Conservation (phyloP, 1,139 yeast genomes). For the Kurtzmaniella quercitrusa region DNA sequence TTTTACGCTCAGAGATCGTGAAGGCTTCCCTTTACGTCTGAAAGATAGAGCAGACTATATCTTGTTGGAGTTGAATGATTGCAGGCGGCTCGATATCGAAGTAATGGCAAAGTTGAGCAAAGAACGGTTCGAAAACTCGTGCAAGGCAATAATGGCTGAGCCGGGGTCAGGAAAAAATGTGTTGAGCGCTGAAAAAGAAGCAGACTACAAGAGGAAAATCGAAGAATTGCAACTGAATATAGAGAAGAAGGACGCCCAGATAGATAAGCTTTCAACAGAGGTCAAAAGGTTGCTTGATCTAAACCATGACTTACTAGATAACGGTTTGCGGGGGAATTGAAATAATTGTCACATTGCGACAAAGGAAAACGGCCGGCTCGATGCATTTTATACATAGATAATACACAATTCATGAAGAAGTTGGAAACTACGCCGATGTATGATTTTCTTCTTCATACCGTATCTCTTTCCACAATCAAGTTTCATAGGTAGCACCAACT, state of each 20-base stretch:
- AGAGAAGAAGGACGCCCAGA: constrained; percentile 18
- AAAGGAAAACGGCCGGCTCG: not conserved
- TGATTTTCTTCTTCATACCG: no score
- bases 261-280: constrained; percentile 24
- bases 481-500: no score
- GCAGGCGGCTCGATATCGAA: constrained; percentile 21
- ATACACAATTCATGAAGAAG: no score
- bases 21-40: not conserved
- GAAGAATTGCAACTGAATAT: constrained; percentile 22
- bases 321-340: constrained; percentile 5
- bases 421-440: no score
- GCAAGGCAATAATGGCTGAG: constrained; percentile 6
- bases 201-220: constrained; percentile 15
- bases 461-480: no score
- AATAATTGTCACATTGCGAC: no score
- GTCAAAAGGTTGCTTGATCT: constrained; percentile 30
- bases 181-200: constrained; percentile 9
- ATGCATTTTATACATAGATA: no score
- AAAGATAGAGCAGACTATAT: constrained; percentile 14
- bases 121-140: constrained; percentile 19
- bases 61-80: constrained; percentile 21
- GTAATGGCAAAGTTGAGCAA: constrained; percentile 22
- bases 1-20: not conserved
- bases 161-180: not conserved
- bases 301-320: constrained; percentile 26